Evolutionary conservation across 2,329 filamentous ascomycete species (phyloP), one percentile per base, ranked within the genome.

Genomic region (Fusarium domesticum): DNA sequence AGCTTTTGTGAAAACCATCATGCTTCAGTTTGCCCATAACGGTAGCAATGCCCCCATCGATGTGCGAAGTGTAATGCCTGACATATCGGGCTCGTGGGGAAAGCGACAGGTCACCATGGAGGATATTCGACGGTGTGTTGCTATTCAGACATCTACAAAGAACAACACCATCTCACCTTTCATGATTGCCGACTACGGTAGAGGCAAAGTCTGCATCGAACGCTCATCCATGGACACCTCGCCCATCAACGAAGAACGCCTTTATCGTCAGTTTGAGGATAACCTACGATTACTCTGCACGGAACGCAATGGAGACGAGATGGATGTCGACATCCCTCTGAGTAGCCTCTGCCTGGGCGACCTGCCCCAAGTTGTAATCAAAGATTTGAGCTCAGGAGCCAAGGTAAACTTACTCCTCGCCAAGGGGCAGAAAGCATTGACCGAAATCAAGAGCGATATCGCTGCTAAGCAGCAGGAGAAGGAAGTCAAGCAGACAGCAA

Each of bases 21-120:
- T 79, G 0, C 68, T 90, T 8, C 84, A 89, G 58, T 77, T 81
- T 48, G 83, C 83, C 2, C 85, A 91, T 65, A 81, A 85, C 63
- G 83, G 84, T 47, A 69, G 71, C 20, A 70, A 74, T 36, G 73
- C 78, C 0, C 83, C 87, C 0, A 78, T 83, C 18, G 84, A 89
- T 57, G 64, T 89, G 35, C 71, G 75, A 28, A 69, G 74, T 20
- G 72, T 90, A 28, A 74, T 78, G 25, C 80, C 80, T 8, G 75
- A 81, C 44, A 72, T 88, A 32, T 79, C 84, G 11, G 77, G 81
- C 51, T 71, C 83, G 30, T 91, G 86, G 86, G 84, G 85, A 47
- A 89, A 86, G 68, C 76, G 85, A 23, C 74, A 75, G 44, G 84
- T 89, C 14, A 77, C 74, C 0, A 67, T 78, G 1, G 78, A 81